A percentile compares a stretch with the other conserved stretches of the same genome.
phyloP scores from a whole-genome alignment of 805 yeast genomes.

The Maudiozyma barnettii region DNA sequence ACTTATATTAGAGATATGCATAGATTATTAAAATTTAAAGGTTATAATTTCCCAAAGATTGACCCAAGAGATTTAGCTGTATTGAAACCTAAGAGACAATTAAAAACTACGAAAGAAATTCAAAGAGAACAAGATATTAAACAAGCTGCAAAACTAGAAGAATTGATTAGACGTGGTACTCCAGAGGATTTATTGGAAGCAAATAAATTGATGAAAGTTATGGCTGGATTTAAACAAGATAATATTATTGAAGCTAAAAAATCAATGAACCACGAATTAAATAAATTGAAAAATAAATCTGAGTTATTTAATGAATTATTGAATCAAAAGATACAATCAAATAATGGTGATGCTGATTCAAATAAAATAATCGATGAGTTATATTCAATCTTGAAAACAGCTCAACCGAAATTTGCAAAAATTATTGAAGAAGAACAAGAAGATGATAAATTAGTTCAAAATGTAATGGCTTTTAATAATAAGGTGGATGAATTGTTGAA shows the following conservation, averaged over 20 bases:
- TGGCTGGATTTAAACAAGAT: slow-evolving; percentile 93
- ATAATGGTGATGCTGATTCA: slow-evolving; percentile 23
- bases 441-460: slow-evolving; percentile 53
- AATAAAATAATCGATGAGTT: slow-evolving; percentile 68
- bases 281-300: slow-evolving; percentile 69
- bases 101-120: slow-evolving; percentile 78
- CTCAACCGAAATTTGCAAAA: slow-evolving; percentile 75
- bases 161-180: slow-evolving; percentile 83
- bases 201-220: slow-evolving; percentile 86
- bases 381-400: slow-evolving; percentile 60
- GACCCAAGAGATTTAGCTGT: slow-evolving; percentile 86
- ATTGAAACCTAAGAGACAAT: slow-evolving; percentile 72
- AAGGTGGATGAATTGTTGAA: slow-evolving; percentile 54
- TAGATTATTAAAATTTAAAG: slow-evolving; percentile 74
- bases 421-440: slow-evolving; percentile 63
- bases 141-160: slow-evolving; percentile 88
- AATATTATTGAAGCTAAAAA: slow-evolving; percentile 52
- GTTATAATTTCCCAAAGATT: slow-evolving; percentile 85
- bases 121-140: slow-evolving; percentile 85
- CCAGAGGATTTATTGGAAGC: slow-evolving; percentile 93
- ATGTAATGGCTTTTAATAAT: slow-evolving; percentile 60
- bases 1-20: slow-evolving; percentile 93
- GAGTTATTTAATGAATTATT: slow-evolving; percentile 83
- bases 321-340: slow-evolving; percentile 26
- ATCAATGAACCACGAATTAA: slow-evolving; percentile 71